Evolutionary conservation across 192 early-diverging fungal genomes (phyloP), one percentile per base, ranked within the genome.

Genomic region (Dissophora globulifera): DNA sequence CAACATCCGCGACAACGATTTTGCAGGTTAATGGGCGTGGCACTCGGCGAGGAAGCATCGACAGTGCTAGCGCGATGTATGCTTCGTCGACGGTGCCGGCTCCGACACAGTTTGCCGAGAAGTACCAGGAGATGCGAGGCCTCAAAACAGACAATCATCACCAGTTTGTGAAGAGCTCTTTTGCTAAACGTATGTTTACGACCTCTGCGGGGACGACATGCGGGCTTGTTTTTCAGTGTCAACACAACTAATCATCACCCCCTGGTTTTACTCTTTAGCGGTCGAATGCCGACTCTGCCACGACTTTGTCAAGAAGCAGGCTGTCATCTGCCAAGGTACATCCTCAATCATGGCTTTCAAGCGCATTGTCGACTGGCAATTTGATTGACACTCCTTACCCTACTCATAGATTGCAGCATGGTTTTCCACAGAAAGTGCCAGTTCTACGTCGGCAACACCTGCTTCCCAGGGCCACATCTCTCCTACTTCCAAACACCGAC

Each of bases 141-240:
- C 25, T 40, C 32, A 78, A 68, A 22, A 43, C 62, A 50, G 3
- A 81, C 23, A 68, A 42, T 49, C 79, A 79, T 1, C 86, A 87
- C 60, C 75, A 78, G 26, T 87, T 87, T 76, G 82, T 87, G 10
- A 84, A 85, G 51, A 84, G 79, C 33, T 84, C 84, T 12, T 85
- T 87, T 72, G 79, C 82, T 10, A 85, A 85, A 72, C 69, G 85
- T 87, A 82, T 78, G 82, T n/a, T n/a, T n/a, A n/a, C n/a, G n/a
- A n/a, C n/a, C n/a, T n/a, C n/a, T n/a, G n/a, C n/a, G n/a, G n/a
- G n/a, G n/a, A n/a, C n/a, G n/a, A n/a, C n/a, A n/a, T n/a, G n/a
- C n/a, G n/a, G n/a, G n/a, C n/a, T n/a, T n/a, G n/a, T n/a, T n/a
- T n/a, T n/a, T n/a, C n/a, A n/a, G n/a, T n/a, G n/a, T n/a, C n/a